Evolutionary conservation across 1,284 basidiomycete genomes (phyloP), one percentile per base, ranked within the genome.

Genomic region (Ustilago sp.): DNA sequence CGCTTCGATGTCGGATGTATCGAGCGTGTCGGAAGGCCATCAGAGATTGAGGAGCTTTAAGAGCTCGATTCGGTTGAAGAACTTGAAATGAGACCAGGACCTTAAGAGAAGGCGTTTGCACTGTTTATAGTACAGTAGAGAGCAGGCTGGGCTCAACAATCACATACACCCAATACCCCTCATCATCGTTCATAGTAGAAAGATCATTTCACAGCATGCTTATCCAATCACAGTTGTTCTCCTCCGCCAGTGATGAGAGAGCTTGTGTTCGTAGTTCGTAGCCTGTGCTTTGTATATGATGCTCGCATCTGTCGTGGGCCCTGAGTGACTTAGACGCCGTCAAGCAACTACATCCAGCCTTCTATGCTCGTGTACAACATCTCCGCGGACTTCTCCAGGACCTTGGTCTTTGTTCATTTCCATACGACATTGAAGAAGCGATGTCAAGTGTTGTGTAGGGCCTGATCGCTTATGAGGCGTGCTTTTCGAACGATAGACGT

Each of bases 11-110:
- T 75, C 73, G 23, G 73, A 75, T 31, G 50, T 75, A 8, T 67
- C 63, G 15, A 48, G 48, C 11, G 35, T 60, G 4, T 61, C 56
- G 13, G 72, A 68, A 7, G 50, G 53, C 28, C 62, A 57, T 23
- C 71, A 65, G 35, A 41, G 67, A 36, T 39, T 74, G 43, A 74
- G 55, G 60, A 60, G 56, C 17, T 67, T 75, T 43, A 75, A 75
- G 57, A 66, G 62, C 28, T 57, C 60, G 31, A 59, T 75, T 50
- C 67, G 67, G 13, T 57, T 75, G 31, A 70, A 70, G 53, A 47
- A 34, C 31, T 57, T 65, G 59, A 69, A 63, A 53, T 74, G 41
- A 57, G 17, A 19, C 4, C 23, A 23, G 15, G 4, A 6, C 31
- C 17, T 4, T 43, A 19, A 31, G 15, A 43, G 28, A 19, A 31